Evolutionary conservation across 2,329 filamentous ascomycete genomes (phyloP), one percentile per base, ranked within the genome.

Genomic region (Cadophora sp.): DNA sequence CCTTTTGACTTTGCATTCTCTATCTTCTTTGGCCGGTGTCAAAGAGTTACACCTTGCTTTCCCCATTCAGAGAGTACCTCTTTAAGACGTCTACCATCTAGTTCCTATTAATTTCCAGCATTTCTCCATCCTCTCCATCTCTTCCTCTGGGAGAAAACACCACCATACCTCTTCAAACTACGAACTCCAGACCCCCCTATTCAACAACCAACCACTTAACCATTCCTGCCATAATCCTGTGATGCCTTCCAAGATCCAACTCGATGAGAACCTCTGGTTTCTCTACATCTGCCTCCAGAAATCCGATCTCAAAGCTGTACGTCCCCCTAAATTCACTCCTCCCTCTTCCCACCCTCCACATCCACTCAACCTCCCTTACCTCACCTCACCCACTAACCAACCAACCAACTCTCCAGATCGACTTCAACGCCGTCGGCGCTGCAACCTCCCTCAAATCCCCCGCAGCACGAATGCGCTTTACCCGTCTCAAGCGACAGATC

Each of bases 201-300:
- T 2, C n/a, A 45, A 45, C n/a, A n/a, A 22, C 4, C n/a, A 48
- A 13, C 11, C 36, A 39, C 6, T 5, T 45, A 36, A 33, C 20
- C 30, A 1, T 39, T 39, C 7, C 36, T 2, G 36, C 8, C 36
- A 39, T 8, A 13, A 11, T 39, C 11, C 36, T 6, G 1, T 27
- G 33, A 81, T 81, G 80, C 76, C 79, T 59, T 77, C 78, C 18
- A 79, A 79, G 65, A 76, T 77, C 24, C 77, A 78, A 66, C 71
- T 78, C 4, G 78, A 81, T 55, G 77, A 78, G 61, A 79, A 77
- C 65, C 71, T 81, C 33, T 75, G 76, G 71, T 82, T 83, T 67
- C 75, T 83, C 30, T 82, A 80, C 70, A 74, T 78, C 36, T 82
- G 79, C 68, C 72, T 82, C 27, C 74, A 79, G 66, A 78, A 78